These are phyloP conservation scores for Taiwanofungus camphoratus DNA, from an alignment of 1,284 basidiomycete genomes.

Conservation along the genomic window DNA sequence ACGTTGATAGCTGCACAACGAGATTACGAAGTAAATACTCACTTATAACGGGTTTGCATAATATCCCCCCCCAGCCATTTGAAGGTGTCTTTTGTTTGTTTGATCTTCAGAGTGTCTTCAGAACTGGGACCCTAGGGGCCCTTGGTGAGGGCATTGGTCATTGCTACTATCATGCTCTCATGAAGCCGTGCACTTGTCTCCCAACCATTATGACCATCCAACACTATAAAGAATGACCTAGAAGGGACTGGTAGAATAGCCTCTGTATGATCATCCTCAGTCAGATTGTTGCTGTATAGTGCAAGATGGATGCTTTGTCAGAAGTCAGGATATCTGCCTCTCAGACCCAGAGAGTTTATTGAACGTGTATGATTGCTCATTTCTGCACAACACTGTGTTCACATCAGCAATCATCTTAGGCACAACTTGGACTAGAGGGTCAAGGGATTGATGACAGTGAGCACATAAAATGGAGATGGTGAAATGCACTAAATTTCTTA, in stretches of 20 bases:
- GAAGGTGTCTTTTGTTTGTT: slow-evolving; percentile 26
- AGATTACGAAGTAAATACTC: slow-evolving; percentile 17
- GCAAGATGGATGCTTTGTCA: no score
- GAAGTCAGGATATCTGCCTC: no score
- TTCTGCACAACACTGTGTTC: no score
- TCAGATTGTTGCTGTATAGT: slow-evolving; percentile 23
- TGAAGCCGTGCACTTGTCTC: slow-evolving; percentile 28
- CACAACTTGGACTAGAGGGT: no score
- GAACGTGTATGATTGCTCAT: no score
- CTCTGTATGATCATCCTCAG: slow-evolving; percentile 26
- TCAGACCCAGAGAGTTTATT: no score
- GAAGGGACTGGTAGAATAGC: slow-evolving; percentile 20
- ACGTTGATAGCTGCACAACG: slow-evolving; percentile 14
- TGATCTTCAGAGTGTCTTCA: slow-evolving; percentile 19
- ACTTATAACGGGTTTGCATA: slow-evolving; percentile 18
- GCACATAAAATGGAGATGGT: no score
- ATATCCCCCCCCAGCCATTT: slow-evolving; percentile 26
- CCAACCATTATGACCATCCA: slow-evolving; percentile 28
- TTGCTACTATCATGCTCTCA: slow-evolving; percentile 25
- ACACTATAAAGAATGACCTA: slow-evolving; percentile 29
- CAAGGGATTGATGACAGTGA: no score
- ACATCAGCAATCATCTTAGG: no score
- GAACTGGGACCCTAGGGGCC: slow-evolving; percentile 20
- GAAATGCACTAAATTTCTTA: no score
- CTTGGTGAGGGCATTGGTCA: slow-evolving; percentile 23